A percentile compares a stretch with the other conserved stretches of the same genome.
Evolutionary conservation across 2,329 filamentous ascomycete species (phyloP).

Genomic region (Geosmithia morbida): DNA sequence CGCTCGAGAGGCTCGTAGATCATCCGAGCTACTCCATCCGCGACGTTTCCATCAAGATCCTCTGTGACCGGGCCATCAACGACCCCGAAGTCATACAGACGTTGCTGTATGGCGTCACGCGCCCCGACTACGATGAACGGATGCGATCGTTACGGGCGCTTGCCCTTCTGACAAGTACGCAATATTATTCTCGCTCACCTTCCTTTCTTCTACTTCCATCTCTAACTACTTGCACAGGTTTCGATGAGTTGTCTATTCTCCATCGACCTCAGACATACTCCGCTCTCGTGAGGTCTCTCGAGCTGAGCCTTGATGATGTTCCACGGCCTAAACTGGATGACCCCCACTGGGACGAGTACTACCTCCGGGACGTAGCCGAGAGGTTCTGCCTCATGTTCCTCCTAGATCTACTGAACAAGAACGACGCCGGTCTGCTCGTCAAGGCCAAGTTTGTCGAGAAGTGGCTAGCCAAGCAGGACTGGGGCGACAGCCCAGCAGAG

Average conservation of each 20-base stretch:
- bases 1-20: slow-evolving; percentile 50
- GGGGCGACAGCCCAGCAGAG: slow-evolving; percentile 42
- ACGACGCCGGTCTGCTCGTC: slow-evolving; percentile 40
- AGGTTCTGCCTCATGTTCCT: slow-evolving; percentile 44
- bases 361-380: slow-evolving; percentile 46
- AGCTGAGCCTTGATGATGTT: slow-evolving; percentile 36
- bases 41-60: slow-evolving; percentile 48
- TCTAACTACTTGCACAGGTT: slow-evolving; percentile 11
- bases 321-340: slow-evolving; percentile 37
- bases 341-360: slow-evolving; percentile 46
- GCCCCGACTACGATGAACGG: slow-evolving; percentile 42
- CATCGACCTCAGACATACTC: slow-evolving; percentile 35
- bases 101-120: slow-evolving; percentile 43
- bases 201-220: background rate
- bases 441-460: slow-evolving; percentile 53
- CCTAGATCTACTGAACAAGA: slow-evolving; percentile 42
- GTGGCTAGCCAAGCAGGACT: slow-evolving; percentile 63
- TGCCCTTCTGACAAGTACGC: slow-evolving; percentile 29
- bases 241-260: slow-evolving; percentile 26
- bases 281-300: slow-evolving; percentile 45
- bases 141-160: slow-evolving; percentile 42
- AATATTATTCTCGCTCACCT: background rate
- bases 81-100: slow-evolving; percentile 34
- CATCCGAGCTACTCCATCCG: slow-evolving; percentile 62
- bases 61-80: slow-evolving; percentile 43